A percentile compares a stretch with the other conserved stretches of the same genome.
Evolutionary conservation across 176 grass and related monocot species (phyloP).

Genomic region (barley (Hordeum vulgare)): DNA sequence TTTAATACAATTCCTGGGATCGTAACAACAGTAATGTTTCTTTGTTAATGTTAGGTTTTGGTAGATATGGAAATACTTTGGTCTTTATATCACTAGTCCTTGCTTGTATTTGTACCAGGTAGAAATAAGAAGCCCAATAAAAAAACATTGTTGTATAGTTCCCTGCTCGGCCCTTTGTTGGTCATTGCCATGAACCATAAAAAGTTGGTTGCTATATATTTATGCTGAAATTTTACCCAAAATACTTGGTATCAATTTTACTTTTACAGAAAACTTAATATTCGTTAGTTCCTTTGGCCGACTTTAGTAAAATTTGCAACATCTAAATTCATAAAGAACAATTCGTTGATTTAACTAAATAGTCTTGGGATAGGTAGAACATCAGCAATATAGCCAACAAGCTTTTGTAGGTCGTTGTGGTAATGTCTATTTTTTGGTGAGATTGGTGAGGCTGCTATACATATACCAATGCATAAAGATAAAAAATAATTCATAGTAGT

Average conservation of each 20-base stretch:
- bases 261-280: neutral
- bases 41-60: neutral
- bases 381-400: neutral
- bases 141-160: neutral
- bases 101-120: neutral
- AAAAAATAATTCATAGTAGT: neutral
- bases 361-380: neutral
- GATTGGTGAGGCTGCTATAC: neutral
- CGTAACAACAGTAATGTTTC: neutral
- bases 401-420: too few species aligned
- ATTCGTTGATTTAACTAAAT: neutral
- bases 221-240: neutral
- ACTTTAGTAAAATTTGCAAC: too few species aligned
- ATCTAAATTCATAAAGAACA: neutral
- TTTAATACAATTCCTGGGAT: constrained; percentile 28
- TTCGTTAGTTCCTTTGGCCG: neutral
- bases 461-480: neutral
- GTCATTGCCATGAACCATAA: neutral
- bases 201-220: too few species aligned
- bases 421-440: neutral
- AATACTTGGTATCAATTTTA: neutral
- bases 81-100: too few species aligned
- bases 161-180: too few species aligned
- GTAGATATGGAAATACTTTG: neutral
- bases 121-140: too few species aligned